Base-by-base conservation (phyloP, 192 early-diverging fungal genomes). In the Gigaspora rosea region DNA sequence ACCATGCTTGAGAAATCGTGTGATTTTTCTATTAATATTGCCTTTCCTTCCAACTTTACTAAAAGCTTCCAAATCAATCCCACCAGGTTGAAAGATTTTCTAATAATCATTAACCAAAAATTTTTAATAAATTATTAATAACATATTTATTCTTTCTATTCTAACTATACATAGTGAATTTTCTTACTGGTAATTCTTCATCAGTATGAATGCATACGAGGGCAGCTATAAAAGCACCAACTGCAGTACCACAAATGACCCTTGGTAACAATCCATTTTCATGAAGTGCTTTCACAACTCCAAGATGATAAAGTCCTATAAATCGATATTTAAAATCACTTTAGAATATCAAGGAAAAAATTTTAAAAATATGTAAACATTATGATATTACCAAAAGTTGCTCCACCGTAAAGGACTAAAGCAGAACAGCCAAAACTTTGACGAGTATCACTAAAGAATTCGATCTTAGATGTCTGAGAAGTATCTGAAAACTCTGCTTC, bases 381-480 rank as follows among this genome's bases (percentile, higher is more conserved):
- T 47, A 71, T 69, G 56, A 62, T 33, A 5, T 49, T 86, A 89
- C 90, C 91, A 76, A 92, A 93, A 1, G 89, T 85, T 8, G 92
- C 86, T 36, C 90, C 91, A 32, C 93, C 93, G 64, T 91, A 86
- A 9, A 94, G 82, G 54, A 94, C 77, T 9, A 94, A 82, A 12
- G 93, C 93, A 56, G 91, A 89, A 51, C 86, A 85, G 1, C 93
- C 93, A 86, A 93, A 93, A 46, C 87, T 88, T 78, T 93, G 92
- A 13, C 89, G 75, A 9, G 90, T 92, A 69, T 95, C 92, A 78
- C 81, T 87, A 62, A 93, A 90, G 73, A 94, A 91, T 33, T 92
- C 90, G 4, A 89, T 50, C 78, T 90, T 92, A 27, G 85, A 80
- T 59, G 88, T 85, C 48, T 79, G 63, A n/a, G 82, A 71, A 49